These are phyloP conservation scores for Arthrobotrys sinensis DNA, from an alignment of 2,329 filamentous ascomycete genomes.

Conservation along the genomic window DNA sequence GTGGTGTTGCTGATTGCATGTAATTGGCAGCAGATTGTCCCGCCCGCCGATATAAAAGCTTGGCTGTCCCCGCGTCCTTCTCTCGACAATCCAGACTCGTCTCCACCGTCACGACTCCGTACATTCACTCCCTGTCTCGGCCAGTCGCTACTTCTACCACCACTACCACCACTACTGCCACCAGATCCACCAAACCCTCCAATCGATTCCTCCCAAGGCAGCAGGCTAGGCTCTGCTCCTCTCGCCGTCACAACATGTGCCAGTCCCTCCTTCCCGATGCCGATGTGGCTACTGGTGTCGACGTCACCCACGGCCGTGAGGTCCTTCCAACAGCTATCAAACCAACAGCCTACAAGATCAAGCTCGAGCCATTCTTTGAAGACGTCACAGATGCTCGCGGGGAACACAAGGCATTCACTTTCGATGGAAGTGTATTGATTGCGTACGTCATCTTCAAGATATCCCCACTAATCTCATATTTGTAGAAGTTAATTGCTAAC, in stretches of 20 bases:
- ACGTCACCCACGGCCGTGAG: conserved; percentile 79
- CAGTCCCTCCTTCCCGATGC: conserved; percentile 73
- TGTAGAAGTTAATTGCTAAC: conserved; percentile 24
- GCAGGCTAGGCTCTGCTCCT: conserved; percentile 77
- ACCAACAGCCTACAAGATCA: conserved; percentile 91
- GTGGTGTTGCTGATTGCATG: conserved; percentile 34
- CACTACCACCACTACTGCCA: conserved; percentile 8
- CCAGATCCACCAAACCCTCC: background rate
- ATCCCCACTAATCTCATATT: background rate
- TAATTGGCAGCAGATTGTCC: conserved; percentile 17
- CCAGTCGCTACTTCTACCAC: conserved; percentile 4
- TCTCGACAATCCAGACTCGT: background rate
- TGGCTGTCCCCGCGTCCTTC: conserved; percentile 15
- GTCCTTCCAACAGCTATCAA: conserved; percentile 92
- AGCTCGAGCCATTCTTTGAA: conserved; percentile 89
- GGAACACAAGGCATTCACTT: conserved; percentile 77
- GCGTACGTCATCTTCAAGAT: conserved; percentile 72
- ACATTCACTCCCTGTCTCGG: background rate
- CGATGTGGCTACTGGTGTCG: conserved; percentile 71
- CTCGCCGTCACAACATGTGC: conserved; percentile 80
- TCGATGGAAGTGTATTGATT: conserved; percentile 86
- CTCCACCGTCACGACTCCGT: conserved; percentile 6
- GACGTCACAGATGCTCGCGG: background rate
- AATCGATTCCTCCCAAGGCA: conserved; percentile 28
- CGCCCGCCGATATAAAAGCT: conserved; percentile 45